Percentiles rank a stretch among this genome's conserved stretches.
These are phyloP conservation scores for Ustilago cynodontis DNA, from an alignment of 1,284 basidiomycete genomes.

Conservation along the genomic window DNA sequence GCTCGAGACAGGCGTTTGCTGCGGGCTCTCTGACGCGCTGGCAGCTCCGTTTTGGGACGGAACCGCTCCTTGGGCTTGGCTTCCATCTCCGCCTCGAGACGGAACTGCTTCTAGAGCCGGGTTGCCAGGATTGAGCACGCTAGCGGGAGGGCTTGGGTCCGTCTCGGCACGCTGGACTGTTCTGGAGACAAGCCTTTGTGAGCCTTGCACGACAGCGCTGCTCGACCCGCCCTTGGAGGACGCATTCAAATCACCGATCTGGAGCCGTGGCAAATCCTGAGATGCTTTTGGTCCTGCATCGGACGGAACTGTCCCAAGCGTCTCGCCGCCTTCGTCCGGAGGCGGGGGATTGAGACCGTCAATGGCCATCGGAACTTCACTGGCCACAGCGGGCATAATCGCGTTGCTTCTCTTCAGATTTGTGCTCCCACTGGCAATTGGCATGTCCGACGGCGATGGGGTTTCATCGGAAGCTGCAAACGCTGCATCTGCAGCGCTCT, in stretches of 20 bases:
- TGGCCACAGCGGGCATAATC: slow-evolving; percentile 33
- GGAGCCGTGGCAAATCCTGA: slow-evolving; percentile 19
- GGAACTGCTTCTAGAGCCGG: not conserved
- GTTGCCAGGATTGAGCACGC: not conserved
- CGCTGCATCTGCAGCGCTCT: slow-evolving; percentile 37
- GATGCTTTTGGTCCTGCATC: not conserved
- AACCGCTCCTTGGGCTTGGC: not conserved
- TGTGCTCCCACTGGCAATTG: slow-evolving; percentile 31
- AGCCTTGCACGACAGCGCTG: slow-evolving; percentile 21
- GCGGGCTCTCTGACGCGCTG: not conserved
- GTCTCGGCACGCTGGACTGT: slow-evolving; percentile 23
- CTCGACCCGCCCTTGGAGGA: slow-evolving; percentile 12
- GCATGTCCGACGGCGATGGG: slow-evolving; percentile 35
- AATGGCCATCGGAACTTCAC: slow-evolving; percentile 7
- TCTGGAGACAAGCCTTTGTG: slow-evolving; percentile 8
- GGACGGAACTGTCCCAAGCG: not conserved
- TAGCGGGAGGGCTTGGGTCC: slow-evolving; percentile 20
- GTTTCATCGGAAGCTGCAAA: slow-evolving; percentile 34
- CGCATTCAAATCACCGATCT: slow-evolving; percentile 12
- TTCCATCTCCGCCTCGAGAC: not conserved
- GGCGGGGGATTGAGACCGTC: not conserved
- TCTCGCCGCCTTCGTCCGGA: not conserved
- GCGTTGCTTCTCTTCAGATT: slow-evolving; percentile 53
- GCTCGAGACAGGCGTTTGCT: slow-evolving; percentile 10
- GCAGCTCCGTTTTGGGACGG: not conserved